A percentile compares a stretch with the other conserved stretches of the same genome.
These are phyloP conservation scores for Mortierella hygrophila DNA, from an alignment of 192 early-diverging fungal genomes.

Conservation along the genomic window DNA sequence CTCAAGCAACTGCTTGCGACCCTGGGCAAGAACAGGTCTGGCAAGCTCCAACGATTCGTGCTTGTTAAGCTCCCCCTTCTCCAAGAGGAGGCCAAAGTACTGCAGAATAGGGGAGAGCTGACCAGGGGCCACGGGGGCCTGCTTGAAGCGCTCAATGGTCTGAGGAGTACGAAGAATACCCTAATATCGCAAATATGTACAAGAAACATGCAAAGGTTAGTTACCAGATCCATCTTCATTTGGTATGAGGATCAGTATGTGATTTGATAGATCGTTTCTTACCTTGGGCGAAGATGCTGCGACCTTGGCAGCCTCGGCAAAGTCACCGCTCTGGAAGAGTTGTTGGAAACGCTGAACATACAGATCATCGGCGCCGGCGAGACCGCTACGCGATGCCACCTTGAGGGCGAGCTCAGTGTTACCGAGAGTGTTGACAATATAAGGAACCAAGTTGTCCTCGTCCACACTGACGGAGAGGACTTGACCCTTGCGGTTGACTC, in stretches of 20 bases:
- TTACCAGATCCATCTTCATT: background rate
- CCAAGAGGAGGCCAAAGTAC: constrained; percentile 97
- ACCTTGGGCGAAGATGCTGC: constrained; percentile 93
- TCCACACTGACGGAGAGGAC: constrained; percentile 97
- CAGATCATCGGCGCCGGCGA: constrained; percentile 94
- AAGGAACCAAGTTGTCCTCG: constrained; percentile 91
- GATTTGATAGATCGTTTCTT: constrained; percentile 4
- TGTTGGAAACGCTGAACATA: constrained; percentile 92
- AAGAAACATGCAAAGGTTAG: too few species aligned
- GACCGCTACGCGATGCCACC: constrained; percentile 89
- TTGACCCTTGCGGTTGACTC: constrained; percentile 96
- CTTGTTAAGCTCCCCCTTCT: constrained; percentile 95
- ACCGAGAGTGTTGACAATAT: constrained; percentile 84
- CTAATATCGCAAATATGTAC: constrained; percentile 35
- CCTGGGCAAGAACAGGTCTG: constrained; percentile 91
- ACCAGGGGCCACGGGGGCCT: constrained; percentile 79
- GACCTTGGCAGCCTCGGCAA: constrained; percentile 92
- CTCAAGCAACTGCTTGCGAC: constrained; percentile 93
- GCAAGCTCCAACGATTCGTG: constrained; percentile 96
- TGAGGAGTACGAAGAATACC: constrained; percentile 94
- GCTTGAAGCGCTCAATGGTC: constrained; percentile 96
- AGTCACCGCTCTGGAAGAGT: constrained; percentile 84
- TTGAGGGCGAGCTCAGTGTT: constrained; percentile 93
- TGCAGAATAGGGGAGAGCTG: constrained; percentile 94
- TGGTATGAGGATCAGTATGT: background rate